Conservation (phyloP, 768 basidiomycete genomes). For the Hypholoma fasciculare region DNA sequence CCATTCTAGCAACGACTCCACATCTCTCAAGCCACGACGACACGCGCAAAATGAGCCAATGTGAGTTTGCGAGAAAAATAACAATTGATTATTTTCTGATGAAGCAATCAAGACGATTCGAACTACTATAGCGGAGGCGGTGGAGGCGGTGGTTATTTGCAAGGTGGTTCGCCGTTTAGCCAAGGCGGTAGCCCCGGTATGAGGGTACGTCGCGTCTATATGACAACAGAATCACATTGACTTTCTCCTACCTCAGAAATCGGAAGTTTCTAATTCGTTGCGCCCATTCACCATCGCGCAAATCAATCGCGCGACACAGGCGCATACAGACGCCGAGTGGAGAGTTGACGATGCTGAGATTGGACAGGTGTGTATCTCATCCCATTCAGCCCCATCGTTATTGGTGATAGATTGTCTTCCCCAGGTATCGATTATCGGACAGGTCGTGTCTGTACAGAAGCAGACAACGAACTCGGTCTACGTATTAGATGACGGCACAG, state of each 20-base stretch:
- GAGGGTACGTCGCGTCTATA: conserved; percentile 32
- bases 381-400: background rate
- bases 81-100: background rate
- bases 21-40: conserved; percentile 1
- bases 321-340: conserved; percentile 90
- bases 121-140: conserved; percentile 45
- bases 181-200: conserved; percentile 58
- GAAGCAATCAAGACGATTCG: conserved; percentile 17
- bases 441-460: conserved; percentile 64
- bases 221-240: background rate
- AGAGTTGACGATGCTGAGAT: conserved; percentile 77
- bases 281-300: conserved; percentile 82
- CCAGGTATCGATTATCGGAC: conserved; percentile 31
- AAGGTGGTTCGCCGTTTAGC: conserved; percentile 61
- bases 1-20: conserved; percentile 1
- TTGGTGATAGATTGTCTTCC: background rate
- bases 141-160: conserved; percentile 49
- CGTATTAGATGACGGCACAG: conserved; percentile 85
- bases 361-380: conserved; percentile 58
- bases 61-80: conserved; percentile 17
- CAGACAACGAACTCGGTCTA: conserved; percentile 84
- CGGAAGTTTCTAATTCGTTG: conserved; percentile 37
- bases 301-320: conserved; percentile 72
- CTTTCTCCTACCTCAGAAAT: conserved; percentile 23
- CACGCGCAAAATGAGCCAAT: conserved; percentile 32